Evolutionary conservation across 2,329 filamentous ascomycete species (phyloP).

Genomic region (Pseudogymnoascus sp.): DNA sequence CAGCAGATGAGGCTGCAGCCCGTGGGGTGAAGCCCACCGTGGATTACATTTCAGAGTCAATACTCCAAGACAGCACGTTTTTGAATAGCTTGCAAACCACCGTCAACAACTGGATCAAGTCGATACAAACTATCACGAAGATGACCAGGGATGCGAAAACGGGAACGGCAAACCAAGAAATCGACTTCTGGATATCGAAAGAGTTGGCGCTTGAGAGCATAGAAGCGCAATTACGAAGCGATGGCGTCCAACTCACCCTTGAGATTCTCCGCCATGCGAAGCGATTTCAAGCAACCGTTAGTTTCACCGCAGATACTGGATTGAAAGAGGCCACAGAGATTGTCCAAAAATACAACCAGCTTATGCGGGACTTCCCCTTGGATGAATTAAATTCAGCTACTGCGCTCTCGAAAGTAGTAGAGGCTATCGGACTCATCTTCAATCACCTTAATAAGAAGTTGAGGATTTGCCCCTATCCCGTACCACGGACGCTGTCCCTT

Average conservation of each 20-base stretch:
- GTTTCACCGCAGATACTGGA: conserved; percentile 91
- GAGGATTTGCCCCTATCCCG: conserved; percentile 90
- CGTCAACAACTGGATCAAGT: conserved; percentile 98
- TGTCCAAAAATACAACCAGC: conserved; percentile 96
- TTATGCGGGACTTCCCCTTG: conserved; percentile 90
- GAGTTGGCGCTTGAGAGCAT: conserved; percentile 88
- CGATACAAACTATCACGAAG: conserved; percentile 92
- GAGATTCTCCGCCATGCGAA: conserved; percentile 96
- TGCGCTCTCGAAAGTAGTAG: conserved; percentile 77
- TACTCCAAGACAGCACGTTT: conserved; percentile 84
- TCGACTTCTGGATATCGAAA: conserved; percentile 99
- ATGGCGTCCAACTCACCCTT: conserved; percentile 82
- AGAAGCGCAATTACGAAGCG: conserved; percentile 76
- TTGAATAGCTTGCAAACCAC: conserved; percentile 88
- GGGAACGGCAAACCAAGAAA: conserved; percentile 87
- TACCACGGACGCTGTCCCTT: conserved; percentile 81
- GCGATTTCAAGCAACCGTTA: conserved; percentile 94
- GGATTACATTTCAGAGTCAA: conserved; percentile 63
- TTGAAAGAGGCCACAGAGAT: conserved; percentile 92
- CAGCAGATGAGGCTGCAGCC: conserved; percentile 66
- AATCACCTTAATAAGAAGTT: conserved; percentile 95
- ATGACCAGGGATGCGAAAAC: conserved; percentile 72
- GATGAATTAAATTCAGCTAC: conserved; percentile 92
- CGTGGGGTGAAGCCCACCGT: conserved; percentile 61
- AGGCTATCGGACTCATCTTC: conserved; percentile 85